These are phyloP conservation scores for Thelonectria discophora DNA, from an alignment of 2,329 filamentous ascomycete genomes.

Conservation along the genomic window DNA sequence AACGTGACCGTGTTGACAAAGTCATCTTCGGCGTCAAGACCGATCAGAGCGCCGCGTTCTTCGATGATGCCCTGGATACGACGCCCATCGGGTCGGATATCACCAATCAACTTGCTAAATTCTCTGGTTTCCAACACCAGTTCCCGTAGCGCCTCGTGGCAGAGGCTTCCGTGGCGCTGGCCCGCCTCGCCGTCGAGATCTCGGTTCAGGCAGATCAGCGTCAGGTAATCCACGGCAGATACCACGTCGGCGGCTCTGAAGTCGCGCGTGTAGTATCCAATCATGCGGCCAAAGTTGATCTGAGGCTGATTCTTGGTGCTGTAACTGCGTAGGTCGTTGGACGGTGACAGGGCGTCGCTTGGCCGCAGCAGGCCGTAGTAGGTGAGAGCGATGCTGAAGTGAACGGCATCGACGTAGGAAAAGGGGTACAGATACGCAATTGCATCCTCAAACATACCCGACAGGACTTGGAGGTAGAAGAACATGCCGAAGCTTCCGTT, in stretches of 20 bases:
- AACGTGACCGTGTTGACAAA: constrained; percentile 93
- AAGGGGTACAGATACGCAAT: constrained; percentile 91
- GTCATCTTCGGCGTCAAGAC: constrained; percentile 79
- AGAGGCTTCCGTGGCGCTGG: constrained; percentile 80
- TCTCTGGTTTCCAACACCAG: constrained; percentile 96
- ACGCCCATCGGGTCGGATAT: constrained; percentile 85
- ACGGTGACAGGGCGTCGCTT: constrained; percentile 78
- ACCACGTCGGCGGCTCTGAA: constrained; percentile 92
- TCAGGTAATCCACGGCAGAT: constrained; percentile 92
- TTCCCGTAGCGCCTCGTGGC: constrained; percentile 91
- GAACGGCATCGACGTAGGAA: constrained; percentile 91
- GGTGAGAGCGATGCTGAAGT: constrained; percentile 89
- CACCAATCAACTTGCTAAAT: constrained; percentile 92
- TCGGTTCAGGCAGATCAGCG: constrained; percentile 88
- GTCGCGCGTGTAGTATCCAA: constrained; percentile 94
- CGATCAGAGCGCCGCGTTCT: constrained; percentile 82
- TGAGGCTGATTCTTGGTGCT: constrained; percentile 78
- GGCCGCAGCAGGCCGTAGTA: constrained; percentile 92
- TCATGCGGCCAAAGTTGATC: constrained; percentile 92
- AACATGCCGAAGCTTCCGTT: constrained; percentile 86
- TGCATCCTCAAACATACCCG: constrained; percentile 94
- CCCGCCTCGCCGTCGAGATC: constrained; percentile 80
- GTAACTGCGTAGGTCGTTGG: constrained; percentile 73
- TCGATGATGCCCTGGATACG: constrained; percentile 90
- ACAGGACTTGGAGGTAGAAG: constrained; percentile 90